Base-by-base conservation (phyloP, 202 grass and related monocot genomes). In the Dendrocalamus latiflorus region DNA sequence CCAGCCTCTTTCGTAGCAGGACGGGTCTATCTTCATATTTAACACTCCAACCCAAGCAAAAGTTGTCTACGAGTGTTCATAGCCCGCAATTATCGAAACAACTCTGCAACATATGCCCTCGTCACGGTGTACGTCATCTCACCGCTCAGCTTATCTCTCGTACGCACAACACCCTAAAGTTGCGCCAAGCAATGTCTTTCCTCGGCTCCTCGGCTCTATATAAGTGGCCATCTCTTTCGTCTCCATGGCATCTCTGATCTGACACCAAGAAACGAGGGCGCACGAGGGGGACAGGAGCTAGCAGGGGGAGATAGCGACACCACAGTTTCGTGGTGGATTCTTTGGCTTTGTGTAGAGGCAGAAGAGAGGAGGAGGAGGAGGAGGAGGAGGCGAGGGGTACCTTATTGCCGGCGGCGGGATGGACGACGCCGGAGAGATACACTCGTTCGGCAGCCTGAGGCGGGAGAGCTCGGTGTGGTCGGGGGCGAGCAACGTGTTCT, bases 341-440 rank as follows among this genome's bases (percentile, higher is more conserved):
- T 9, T 2, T 20, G 18, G 20, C 18, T 15, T 3, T 47, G 61
- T 34, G 9, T 24, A 58, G 55, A 11, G 8, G n/a, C 16, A 49
- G 14, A 0, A 51, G 20, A 10, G 49, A 49, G 47, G 47, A 16
- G 17, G 38, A 26, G 14, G 28, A 30, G 26, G 26, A 28, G 28
- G 28, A 30, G 28, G 49, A 53, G 5, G 48, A 7, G 33, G 72
- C 2, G n/a, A 34, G 24, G 20, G 17, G 18, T 9, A 22, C 12
- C 18, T 24, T 8, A 60, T 1, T 17, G 75, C 16, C 54, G 55
- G n/a, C 50, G 42, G 15, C 12, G 25, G 50, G 22, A 18, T 89
- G 83, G 83, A 83, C 36, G 76, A 89, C 75, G 87, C 83, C 42
- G 89, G 86, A 2, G 89, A 91, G 89, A 85, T 91, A 85, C 89